Evolutionary conservation across 2,329 filamentous ascomycete species (phyloP).

Genomic region (Colletotrichum spaethianum): DNA sequence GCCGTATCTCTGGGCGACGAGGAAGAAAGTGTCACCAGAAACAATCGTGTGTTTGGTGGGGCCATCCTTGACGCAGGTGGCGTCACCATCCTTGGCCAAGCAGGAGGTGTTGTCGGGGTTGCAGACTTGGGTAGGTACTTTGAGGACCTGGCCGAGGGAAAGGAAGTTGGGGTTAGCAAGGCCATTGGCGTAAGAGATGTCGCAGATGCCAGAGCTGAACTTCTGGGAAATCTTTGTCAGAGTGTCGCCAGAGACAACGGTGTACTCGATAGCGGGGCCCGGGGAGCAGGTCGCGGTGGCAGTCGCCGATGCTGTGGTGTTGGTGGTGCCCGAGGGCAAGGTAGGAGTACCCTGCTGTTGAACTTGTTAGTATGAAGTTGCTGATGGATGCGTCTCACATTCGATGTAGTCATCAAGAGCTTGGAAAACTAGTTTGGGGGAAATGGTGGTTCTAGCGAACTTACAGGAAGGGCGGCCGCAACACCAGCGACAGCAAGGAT

Average conservation of each 20-base stretch:
- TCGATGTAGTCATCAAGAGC: too few species aligned
- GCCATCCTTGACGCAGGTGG: slow-evolving; percentile 5
- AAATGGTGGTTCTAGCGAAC: neutral
- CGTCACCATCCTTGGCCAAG: slow-evolving; percentile 14
- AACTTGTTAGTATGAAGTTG: neutral
- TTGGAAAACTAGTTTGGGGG: too few species aligned
- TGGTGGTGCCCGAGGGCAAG: neutral
- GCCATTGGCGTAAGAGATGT: slow-evolving; percentile 18
- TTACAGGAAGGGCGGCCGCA: slow-evolving; percentile 26
- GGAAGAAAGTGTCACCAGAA: slow-evolving; percentile 30
- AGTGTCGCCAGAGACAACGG: slow-evolving; percentile 20
- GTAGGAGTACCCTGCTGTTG: slow-evolving; percentile 18
- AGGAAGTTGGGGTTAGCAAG: slow-evolving; percentile 31
- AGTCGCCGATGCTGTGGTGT: neutral
- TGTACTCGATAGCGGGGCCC: slow-evolving; percentile 24
- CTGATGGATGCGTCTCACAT: neutral
- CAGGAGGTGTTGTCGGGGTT: slow-evolving; percentile 37
- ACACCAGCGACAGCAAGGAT: slow-evolving; percentile 26
- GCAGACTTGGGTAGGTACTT: slow-evolving; percentile 28
- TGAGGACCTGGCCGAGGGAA: neutral
- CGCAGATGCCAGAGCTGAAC: slow-evolving; percentile 34
- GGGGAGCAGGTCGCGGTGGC: slow-evolving; percentile 25
- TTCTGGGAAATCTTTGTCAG: slow-evolving; percentile 27
- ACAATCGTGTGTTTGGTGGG: slow-evolving; percentile 14
- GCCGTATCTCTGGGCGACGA: slow-evolving; percentile 7